Base-by-base conservation (phyloP, 192 early-diverging fungal genomes). In the Chytriomyces hyalinus region DNA sequence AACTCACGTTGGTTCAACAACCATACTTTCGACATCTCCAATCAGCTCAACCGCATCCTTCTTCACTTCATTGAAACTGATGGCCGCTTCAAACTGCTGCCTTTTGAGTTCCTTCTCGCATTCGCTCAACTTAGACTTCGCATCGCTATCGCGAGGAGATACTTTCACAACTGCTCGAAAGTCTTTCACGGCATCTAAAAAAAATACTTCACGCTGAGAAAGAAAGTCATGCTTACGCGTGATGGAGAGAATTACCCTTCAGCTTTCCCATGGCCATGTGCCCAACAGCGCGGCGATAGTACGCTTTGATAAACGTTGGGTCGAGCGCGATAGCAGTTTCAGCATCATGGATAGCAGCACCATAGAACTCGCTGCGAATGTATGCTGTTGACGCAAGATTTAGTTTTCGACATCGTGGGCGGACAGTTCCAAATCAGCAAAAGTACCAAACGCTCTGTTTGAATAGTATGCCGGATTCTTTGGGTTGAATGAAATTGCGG, bases 71-170 rank as follows among this genome's bases (percentile, higher is more conserved):
- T 89, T 83, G 77, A 91, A 89, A 61, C 89, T 87, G 76, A 99
- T 98, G 6, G 98, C 98, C 81, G 93, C 91, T 84, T 97, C 97
- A 85, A 99, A 98, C 74, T 93, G 90, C 51, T 92, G 87, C 43
- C 93, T 85, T 28, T 91, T 90, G 36, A 93, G 90, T 77, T 96
- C 94, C 82, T 97, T 98, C 77, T 97, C 93, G 79, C 95, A 97
- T 79, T 95, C 95, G 6, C 81, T 75, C 46, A 97, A 88, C 81
- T 97, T 96, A 50, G 83, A 67, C 61, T 87, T 87, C 8, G 93
- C 98, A 78, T 91, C 91, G 49, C 87, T 88, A 78, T 98, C 96
- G 11, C 77, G 84, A 2, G 96, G 98, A 26, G 89, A 89, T 61
- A 91, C 86, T 68, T 90, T 93, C 51, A 89, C 84, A 45, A 96